Evolutionary conservation across 805 yeast genomes (phyloP), one percentile per base, ranked within the genome.

Genomic region (Spathaspora passalidarum): DNA sequence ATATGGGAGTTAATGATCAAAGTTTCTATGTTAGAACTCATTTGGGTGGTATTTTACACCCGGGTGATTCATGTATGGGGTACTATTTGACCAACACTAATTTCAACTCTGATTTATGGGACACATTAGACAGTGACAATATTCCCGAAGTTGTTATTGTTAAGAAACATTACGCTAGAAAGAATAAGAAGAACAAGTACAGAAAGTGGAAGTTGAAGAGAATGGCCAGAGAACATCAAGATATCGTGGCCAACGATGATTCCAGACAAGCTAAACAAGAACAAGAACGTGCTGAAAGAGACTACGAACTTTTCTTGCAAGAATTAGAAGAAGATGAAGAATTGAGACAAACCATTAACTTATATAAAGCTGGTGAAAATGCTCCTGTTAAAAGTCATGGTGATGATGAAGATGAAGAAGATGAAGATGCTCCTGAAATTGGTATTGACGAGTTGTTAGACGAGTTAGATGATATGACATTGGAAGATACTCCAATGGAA

Each of bases 261-360:
- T 66, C 76, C 14, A 85, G 90, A 70, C 85, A 81, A 52, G 91
- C 88, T 46, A 86, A 80, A 73, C 94, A 87, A 67, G 97, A 90
- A 52, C 82, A 82, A 57, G 98, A 89, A 65, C 79, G 87, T 57
- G 96, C 96, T 4, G 97, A 92, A 69, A 84, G 81, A 67, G 99
- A 92, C 69, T 94, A 89, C 72, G 99, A 92, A 72, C 62, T 85
- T 55, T 94, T 94, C 88, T 80, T 94, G 71, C 97, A 89, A 72
- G 97, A 94, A 66, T 81, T 94, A 64, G 99, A 94, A 74, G 98
- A 94, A 69, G 99, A 94, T 69, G 83, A 83, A 45, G 99, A 94
- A 64, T 79, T 94, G 64, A 86, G 99, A 75, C 90, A 86, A 58
- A 82, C 89, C 39, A 81, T 94, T 66, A 92, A 94, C 63, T 61